Evolutionary conservation across 192 early-diverging fungal species (phyloP), one percentile per base, ranked within the genome.

Genomic region (Linderina pennispora): DNA sequence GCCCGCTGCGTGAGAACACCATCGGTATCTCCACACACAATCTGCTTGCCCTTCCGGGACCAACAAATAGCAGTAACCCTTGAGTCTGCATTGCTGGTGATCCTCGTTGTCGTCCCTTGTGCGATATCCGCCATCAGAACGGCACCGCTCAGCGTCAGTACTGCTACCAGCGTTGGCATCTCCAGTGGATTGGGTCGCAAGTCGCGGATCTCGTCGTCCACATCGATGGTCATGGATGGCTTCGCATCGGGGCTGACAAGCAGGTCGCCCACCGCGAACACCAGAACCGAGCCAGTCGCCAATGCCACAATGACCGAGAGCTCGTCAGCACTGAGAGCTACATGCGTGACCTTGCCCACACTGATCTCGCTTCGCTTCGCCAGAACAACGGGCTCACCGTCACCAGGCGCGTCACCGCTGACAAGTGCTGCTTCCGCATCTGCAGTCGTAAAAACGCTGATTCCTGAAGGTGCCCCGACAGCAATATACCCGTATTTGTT

Each of bases 41-140:
- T 78, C 55, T 92, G 92, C 51, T 90, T 92, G 53, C 92, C 92
- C 53, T 94, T 94, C 23, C 74, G 75, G 26, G 88, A 91, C 92
- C 92, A 94, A 33, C 79, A 84, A 17, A 92, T 75, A 6, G 78
- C 62, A 9, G 78, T 78, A 33, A 75, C 47, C 16, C 39, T 34
- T 15, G 34, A 16, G 3, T 38, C 48, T 11, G 47, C 62, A 13
- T 42, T 45, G 17, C 55, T 31, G 21, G 52, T 53, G 14, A 87
- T 51, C 8, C 38, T 54, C 1, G 48, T 76, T 2, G 20, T 11
- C 7, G 52, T 45, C 3, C 52, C 48, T 0, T 51, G 50, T 5
- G 43, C 47, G 10, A 70, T 36, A 37, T 76, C 65, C 2, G 79
- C 61, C 4, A 82, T 62, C 8, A 52, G 7, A 6, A 78, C 40